Base-by-base conservation (phyloP, 2,329 filamentous ascomycete genomes). In the Rhinocladiella mackenziei region DNA sequence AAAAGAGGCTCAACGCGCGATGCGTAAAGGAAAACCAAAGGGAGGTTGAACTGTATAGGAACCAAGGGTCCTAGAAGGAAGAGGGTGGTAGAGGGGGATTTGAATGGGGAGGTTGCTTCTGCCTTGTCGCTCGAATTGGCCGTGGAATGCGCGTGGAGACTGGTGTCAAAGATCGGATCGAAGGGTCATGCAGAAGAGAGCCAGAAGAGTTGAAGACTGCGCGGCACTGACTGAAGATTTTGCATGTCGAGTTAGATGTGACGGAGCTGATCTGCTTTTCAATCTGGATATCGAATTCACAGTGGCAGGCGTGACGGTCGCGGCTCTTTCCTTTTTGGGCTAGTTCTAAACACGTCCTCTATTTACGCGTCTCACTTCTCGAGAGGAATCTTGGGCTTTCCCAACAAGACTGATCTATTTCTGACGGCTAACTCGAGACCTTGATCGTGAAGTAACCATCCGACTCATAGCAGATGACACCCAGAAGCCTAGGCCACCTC, bases 1-100 rank as follows among this genome's bases (percentile, higher is more conserved):
- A 53, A 52, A 56, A 58, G 56, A 56, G 62, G 65, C 58, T 57
- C 48, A 37, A 60, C 57, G 55, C 78, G 83, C 82, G 81, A 83
- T 71, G 72, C 73, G 73, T 72, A 72, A 76, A 80, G 85, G 82
- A 82, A 77, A 78, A 88, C 86, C 88, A 76, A 84, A 64, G 73
- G 77, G 83, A 80, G 82, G 82, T 84, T 80, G 80, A 72, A 70
- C 76, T 84, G 86, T 84, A 74, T 72, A 66, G 56, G 39, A 34
- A n/a, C n/a, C n/a, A n/a, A n/a, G 14, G 29, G 26, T 63, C 54
- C 46, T 26, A 48, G 17, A 56, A 62, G 63, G 61, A 61, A 68
- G 63, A 69, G 61, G 65, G 58, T 59, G 48, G 53, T 56, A 53
- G 60, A 59, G 52, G 55, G 53, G 59, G 53, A 48, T 51, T 48